Base-by-base conservation (phyloP, 345 rosid genomes). In the Murraya koenigii region DNA sequence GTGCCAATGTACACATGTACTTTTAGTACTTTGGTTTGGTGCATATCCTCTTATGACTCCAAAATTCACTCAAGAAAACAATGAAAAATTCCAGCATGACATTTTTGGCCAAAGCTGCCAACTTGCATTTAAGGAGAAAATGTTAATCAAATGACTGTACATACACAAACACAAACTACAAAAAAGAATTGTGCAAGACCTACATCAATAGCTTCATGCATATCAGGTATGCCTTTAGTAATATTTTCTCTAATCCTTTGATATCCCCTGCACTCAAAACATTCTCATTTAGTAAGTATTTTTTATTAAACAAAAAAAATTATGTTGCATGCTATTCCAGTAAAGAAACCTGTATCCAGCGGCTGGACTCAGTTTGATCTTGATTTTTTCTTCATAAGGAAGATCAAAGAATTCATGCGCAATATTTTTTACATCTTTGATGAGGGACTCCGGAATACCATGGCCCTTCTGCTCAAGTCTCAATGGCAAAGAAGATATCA, bases 191-290 rank as follows among this genome's bases (percentile, higher is more conserved):
- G 26, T 75, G 62, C 23, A 54, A 77, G 28, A 83, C 90, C 32
- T 77, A 95, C 96, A 85, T 95, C 98, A 67, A 95, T 90, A 63
- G 98, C 98, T 88, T 93, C 94, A 9, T 88, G 97, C 66, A 89
- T 83, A 69, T 95, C 97, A 65, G 95, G 92, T n/a, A 64, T 70
- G 25, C 91, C 98, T 82, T 93, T 88, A 20, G 98, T 95, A 76
- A 95, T 75, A 77, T 95, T 95, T 86, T 93, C 96, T 69, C 91
- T 91, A 55, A 93, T 39, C 72, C 88, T 90, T 80, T 95, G 93
- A 86, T 90, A 95, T 80, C 96, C 98, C 84, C 98, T 95, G 90
- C 86, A 87, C 17, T 58, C 17, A 77, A 67, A 83, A 49, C n/a
- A 14, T 78, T 66, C 73, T 38, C 23, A 33, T 9, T 55, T 19